A percentile compares a stretch with the other conserved stretches of the same genome.
Evolutionary conservation across 768 basidiomycete species (phyloP).

Genomic region (Clathrus columnatus): DNA sequence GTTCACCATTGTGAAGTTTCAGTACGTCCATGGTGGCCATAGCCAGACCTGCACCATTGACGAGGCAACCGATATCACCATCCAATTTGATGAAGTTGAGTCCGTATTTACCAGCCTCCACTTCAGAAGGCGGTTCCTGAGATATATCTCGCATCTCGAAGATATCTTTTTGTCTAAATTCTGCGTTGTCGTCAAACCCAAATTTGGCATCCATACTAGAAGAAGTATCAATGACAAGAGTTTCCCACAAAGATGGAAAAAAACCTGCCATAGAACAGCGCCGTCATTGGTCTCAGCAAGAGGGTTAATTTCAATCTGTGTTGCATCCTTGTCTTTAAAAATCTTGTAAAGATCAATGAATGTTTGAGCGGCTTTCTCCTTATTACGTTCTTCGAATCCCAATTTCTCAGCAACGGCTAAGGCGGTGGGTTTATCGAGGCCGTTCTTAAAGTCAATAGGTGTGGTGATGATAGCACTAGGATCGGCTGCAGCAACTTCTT

Average conservation of each 20-base stretch:
- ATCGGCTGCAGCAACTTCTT: slow-evolving; percentile 96
- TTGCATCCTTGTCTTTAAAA: slow-evolving; percentile 98
- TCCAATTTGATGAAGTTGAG: slow-evolving; percentile 99
- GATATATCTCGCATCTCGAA: slow-evolving; percentile 84
- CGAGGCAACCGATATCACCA: slow-evolving; percentile 92
- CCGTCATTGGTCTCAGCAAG: slow-evolving; percentile 90
- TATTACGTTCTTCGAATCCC: slow-evolving; percentile 67
- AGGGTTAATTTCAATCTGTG: slow-evolving; percentile 99
- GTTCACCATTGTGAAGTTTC: slow-evolving; percentile 84
- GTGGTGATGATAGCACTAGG: slow-evolving; percentile 93
- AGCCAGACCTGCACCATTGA: slow-evolving; percentile 96
- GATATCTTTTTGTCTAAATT: slow-evolving; percentile 90
- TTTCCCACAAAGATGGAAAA: neutral
- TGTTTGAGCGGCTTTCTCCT: slow-evolving; percentile 83
- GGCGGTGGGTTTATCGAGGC: slow-evolving; percentile 65
- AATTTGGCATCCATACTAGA: slow-evolving; percentile 98
- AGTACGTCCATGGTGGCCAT: slow-evolving; percentile 99
- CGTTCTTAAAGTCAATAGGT: slow-evolving; percentile 77
- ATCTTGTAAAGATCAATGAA: slow-evolving; percentile 92
- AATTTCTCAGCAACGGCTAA: slow-evolving; percentile 78
- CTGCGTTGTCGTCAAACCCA: slow-evolving; percentile 99
- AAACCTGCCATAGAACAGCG: slow-evolving; percentile 76
- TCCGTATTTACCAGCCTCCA: slow-evolving; percentile 92
- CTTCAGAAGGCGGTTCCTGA: slow-evolving; percentile 96
- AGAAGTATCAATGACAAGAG: neutral